Base-by-base conservation (phyloP, 176 grass and related monocot species). In the Cymbopogon citratus region DNA sequence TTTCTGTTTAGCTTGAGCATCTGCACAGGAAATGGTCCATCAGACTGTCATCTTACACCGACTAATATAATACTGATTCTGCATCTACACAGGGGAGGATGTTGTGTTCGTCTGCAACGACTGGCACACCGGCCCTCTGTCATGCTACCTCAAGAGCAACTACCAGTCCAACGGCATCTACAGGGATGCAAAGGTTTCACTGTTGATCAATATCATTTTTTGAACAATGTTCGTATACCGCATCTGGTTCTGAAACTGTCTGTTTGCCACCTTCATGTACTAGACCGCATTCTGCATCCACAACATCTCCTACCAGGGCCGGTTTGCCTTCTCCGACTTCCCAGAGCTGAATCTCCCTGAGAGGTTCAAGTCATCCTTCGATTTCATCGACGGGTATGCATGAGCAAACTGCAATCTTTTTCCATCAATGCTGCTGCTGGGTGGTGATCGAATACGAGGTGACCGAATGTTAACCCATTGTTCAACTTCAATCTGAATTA, bases 281-380 rank as follows among this genome's bases (percentile, higher is more conserved):
- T 64, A 98, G 95, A 92, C 92, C 16, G 90, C 88, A 3, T 98
- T 95, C 87, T 98, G 95, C 90, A 98, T 98, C 90, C 95, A 98
- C 88, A 98, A 98, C 84, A 94, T 98, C 39, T 85, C 90, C 11
- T 98, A 98, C 79, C 95, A 98, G 77, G 95, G 95, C 16, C 83
- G 95, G 0, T 98, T 98, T 63, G 68, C 88, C 19, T 73, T 74
- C 19, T 44, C 66, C 0, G 95, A 98, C 63, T 98, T 74, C 51
- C 5, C 75, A 1, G 52, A 72, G 24, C 88, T 98, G 52, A 94
- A 98, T 13, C 95, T 98, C 28, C 92, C 95, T 0, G 90, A 91
- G 25, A 81, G 67, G 52, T 95, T 98, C 76, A 93, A 75, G 87
- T 86, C 94, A 14, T 94, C 94, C 19, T 97, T 92, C 73, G 87